Conservation (phyloP, 2,329 filamentous ascomycete species). For the Leptographium wingfieldii region DNA sequence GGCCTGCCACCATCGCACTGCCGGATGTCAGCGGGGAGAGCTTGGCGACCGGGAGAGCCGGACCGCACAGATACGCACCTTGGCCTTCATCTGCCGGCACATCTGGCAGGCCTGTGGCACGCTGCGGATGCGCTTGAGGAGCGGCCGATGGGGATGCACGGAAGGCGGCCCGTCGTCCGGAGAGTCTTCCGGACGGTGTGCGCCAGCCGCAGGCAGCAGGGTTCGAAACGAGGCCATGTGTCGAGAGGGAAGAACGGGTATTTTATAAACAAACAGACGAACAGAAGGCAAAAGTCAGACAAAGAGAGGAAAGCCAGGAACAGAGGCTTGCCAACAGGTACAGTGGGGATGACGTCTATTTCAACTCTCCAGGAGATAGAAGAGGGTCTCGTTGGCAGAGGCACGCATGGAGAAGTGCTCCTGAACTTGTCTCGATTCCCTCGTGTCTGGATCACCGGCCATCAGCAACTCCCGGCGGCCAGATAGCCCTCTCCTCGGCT, state of each 20-base stretch:
- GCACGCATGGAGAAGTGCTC: neutral
- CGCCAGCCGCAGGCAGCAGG: slow-evolving; percentile 8
- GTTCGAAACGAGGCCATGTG: slow-evolving; percentile 8
- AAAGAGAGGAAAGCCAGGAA: neutral
- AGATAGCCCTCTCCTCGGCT: neutral
- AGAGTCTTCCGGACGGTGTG: neutral
- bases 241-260: neutral
- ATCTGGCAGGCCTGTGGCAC: slow-evolving; percentile 19
- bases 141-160: neutral
- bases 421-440: neutral
- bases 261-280: neutral
- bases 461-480: neutral
- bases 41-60: neutral
- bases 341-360: too few relatives aligned
- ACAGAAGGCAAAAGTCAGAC: neutral
- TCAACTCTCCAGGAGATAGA: neutral
- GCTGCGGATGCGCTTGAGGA: slow-evolving; percentile 10
- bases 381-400: neutral
- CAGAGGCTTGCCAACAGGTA: neutral
- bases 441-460: neutral
- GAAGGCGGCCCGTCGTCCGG: slow-evolving; percentile 1
- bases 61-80: slow-evolving; percentile 7
- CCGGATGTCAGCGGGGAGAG: neutral
- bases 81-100: slow-evolving; percentile 18
- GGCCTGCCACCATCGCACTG: slow-evolving; percentile 22